Evolutionary conservation across 2,329 filamentous ascomycete genomes (phyloP), one percentile per base, ranked within the genome.

Genomic region (Dissoconium aciculare): DNA sequence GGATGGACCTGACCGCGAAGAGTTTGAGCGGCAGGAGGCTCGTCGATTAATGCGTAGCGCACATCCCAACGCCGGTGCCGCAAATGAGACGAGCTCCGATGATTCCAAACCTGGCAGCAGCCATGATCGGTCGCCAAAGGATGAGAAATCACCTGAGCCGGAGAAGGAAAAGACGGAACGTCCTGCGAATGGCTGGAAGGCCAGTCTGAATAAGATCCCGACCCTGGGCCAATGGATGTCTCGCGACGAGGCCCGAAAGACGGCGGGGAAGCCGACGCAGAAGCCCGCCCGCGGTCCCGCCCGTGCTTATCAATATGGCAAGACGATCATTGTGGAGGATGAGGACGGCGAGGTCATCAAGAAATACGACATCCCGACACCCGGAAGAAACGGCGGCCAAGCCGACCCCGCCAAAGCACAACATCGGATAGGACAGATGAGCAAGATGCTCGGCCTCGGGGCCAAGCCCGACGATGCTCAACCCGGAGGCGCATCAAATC

Each of bases 321-420:
- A 82, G 50, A 85, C 81, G 60, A 82, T 91, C 41, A 87, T 91
- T 50, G 78, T 91, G 11, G 81, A 91, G 57, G 80, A 91, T 39
- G 78, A 80, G 52, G 76, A 85, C 44, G 81, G 81, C 26, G 82
- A 91, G 51, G 82, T 91, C 17, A 69, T 91, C 51, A 85, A 85
- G 59, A 76, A 80, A 34, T 85, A 84, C 49, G 75, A 85, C 40
- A 67, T 87, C 15, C 75, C 78, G 1, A 58, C 65, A 0, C 55
- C 69, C 2, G 41, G 42, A 4, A 42, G 48, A 15, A 70, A 65
- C 39, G 34, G 26, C 13, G 19, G 19, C n/a, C n/a, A 8, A n/a
- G 19, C 19, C 19, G 37, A 47, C 17, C 31, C 37, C 4, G 38
- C 39, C 9, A 44, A 42, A 33, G 59, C 49, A 42, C 57, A 54